A percentile compares a stretch with the other conserved stretches of the same genome.
These are phyloP conservation scores for Rosellinia necatrix DNA, from an alignment of 2,329 filamentous ascomycete species.

Conservation along the genomic window DNA sequence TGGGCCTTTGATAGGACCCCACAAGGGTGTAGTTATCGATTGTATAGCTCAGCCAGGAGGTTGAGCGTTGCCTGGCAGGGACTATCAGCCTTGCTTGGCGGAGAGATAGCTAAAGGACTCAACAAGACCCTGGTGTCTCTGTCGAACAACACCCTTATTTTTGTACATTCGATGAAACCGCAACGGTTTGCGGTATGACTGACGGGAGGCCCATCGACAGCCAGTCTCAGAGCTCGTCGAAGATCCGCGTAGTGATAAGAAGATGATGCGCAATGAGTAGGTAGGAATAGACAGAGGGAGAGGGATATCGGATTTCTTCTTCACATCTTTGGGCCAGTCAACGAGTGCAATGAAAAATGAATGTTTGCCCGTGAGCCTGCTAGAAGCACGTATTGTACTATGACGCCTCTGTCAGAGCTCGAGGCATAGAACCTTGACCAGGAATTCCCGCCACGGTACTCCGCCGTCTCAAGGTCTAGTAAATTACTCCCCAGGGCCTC, in stretches of 20 bases:
- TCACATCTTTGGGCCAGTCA: constrained; percentile 2
- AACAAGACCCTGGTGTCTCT: constrained; percentile 13
- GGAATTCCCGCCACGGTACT: background rate
- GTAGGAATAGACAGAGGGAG: constrained; percentile 7
- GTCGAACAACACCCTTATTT: constrained; percentile 16
- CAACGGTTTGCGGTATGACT: constrained; percentile 15
- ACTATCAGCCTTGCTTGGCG: constrained; percentile 10
- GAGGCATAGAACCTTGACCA: constrained; percentile 3
- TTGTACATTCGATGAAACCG: constrained; percentile 16
- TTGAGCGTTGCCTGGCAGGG: too few species aligned
- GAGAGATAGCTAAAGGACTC: constrained; percentile 7
- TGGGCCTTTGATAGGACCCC: background rate
- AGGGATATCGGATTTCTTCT: constrained; percentile 5
- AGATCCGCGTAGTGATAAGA: constrained; percentile 11
- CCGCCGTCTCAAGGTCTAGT: constrained; percentile 2
- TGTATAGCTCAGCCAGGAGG: too few species aligned
- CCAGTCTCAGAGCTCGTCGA: constrained; percentile 7
- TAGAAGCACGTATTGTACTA: constrained; percentile 3
- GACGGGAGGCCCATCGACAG: constrained; percentile 12
- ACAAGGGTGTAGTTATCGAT: too few species aligned
- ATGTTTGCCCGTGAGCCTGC: constrained; percentile 5
- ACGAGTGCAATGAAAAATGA: constrained; percentile 8
- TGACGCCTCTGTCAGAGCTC: background rate
- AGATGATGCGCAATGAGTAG: constrained; percentile 15
- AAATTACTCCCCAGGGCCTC: constrained; percentile 1